phyloP scores from a whole-genome alignment of 2,329 filamentous ascomycete species.

The Botrytis pseudocinerea region DNA sequence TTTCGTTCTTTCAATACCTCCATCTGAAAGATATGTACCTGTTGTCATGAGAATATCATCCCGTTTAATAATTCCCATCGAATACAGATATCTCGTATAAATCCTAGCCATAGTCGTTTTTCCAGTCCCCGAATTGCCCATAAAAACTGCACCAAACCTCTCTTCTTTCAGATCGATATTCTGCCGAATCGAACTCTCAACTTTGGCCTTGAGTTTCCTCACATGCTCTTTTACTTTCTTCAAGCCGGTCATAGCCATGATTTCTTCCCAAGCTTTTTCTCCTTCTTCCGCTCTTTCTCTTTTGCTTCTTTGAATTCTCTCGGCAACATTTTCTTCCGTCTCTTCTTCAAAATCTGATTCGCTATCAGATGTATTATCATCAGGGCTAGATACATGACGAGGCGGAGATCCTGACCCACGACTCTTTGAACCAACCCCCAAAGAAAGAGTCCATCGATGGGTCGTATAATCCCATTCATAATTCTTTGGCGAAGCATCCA shows the following conservation, averaged over 20 bases:
- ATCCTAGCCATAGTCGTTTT: conserved; percentile 69
- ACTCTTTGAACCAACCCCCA: background rate
- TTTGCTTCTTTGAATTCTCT: background rate
- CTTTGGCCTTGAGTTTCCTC: conserved; percentile 50
- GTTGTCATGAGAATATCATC: conserved; percentile 62
- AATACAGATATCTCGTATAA: conserved; percentile 64
- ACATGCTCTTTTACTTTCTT: conserved; percentile 55
- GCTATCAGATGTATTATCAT: conserved; percentile 2
- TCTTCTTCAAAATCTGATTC: conserved; percentile 3
- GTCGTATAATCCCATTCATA: conserved; percentile 10
- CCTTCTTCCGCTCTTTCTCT: conserved; percentile 41
- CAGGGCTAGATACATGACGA: too few species aligned
- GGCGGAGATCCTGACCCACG: background rate
- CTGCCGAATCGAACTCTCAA: conserved; percentile 51
- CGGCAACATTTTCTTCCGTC: background rate
- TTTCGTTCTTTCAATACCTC: conserved; percentile 58
- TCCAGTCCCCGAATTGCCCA: conserved; percentile 62
- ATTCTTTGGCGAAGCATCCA: conserved; percentile 1
- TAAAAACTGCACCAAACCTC: conserved; percentile 50
- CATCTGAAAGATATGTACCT: conserved; percentile 62
- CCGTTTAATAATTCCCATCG: conserved; percentile 61
- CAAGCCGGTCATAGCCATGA: conserved; percentile 56
- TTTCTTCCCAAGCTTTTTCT: conserved; percentile 48
- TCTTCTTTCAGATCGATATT: conserved; percentile 47
- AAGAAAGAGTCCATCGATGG: background rate